Conservation (phyloP, 257 asterid genomes). For the Nicotiana tabacum region DNA sequence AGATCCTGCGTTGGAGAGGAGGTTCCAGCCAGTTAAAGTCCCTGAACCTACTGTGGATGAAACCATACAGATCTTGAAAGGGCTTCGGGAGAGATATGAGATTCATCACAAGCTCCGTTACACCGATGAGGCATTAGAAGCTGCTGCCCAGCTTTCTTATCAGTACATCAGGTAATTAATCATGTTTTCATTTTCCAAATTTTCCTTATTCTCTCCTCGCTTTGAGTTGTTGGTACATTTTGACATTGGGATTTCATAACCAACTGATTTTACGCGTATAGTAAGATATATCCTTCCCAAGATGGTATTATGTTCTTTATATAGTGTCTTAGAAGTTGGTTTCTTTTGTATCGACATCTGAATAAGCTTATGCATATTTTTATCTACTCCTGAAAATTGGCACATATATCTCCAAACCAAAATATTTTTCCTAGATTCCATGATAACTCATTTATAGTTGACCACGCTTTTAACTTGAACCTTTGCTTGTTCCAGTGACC, state of each 20-base stretch:
- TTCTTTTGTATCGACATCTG: background rate
- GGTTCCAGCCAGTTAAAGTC: constrained; percentile 42
- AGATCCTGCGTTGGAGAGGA: constrained; percentile 44
- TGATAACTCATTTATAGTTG: background rate
- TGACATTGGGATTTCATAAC: background rate
- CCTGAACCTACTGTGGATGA: constrained; percentile 45
- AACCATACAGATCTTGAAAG: constrained; percentile 32
- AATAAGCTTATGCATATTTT: background rate
- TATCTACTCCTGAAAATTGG: background rate
- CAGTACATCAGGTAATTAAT: constrained; percentile 36
- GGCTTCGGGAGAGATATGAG: constrained; percentile 29
- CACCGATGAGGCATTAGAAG: constrained; percentile 32
- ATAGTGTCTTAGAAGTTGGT: background rate
- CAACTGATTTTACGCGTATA: background rate
- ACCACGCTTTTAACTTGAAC: background rate
- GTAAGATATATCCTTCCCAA: background rate
- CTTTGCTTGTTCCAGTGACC: constrained; percentile 29
- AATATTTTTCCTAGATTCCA: background rate
- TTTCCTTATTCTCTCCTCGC: background rate
- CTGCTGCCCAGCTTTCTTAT: constrained; percentile 39
- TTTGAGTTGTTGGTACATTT: background rate
- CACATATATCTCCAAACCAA: background rate
- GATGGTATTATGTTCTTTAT: background rate
- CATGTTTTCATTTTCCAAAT: background rate
- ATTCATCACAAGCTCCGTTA: constrained; percentile 36